These are phyloP conservation scores for Beta lomatogona DNA, from an alignment of 179 eudicot species.

Conservation along the genomic window DNA sequence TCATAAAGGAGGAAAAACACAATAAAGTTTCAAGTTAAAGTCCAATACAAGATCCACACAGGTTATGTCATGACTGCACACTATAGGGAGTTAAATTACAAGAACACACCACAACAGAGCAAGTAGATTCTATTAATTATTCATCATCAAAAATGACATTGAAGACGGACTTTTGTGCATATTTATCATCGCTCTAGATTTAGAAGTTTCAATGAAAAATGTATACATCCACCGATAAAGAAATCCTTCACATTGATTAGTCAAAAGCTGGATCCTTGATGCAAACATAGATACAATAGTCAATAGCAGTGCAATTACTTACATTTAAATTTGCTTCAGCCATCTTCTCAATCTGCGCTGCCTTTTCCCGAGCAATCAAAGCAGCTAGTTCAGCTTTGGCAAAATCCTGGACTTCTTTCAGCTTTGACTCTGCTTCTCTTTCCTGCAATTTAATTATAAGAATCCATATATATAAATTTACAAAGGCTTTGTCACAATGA, in stretches of 20 bases:
- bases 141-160: not conserved
- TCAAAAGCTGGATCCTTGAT: not conserved
- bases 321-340: slow-evolving; percentile 93
- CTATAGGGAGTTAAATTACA: not conserved
- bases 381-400: slow-evolving; percentile 90
- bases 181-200: not conserved
- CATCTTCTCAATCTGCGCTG: slow-evolving; percentile 89
- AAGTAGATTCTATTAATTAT: not conserved
- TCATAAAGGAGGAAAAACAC: not conserved
- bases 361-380: slow-evolving; percentile 87
- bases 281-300: slow-evolving; percentile 4
- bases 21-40: not conserved
- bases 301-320: slow-evolving; percentile 25
- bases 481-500: slow-evolving; percentile 10
- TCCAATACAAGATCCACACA: not conserved
- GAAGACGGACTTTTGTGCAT: not conserved
- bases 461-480: slow-evolving; percentile 9
- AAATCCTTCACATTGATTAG: not conserved
- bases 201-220: not conserved
- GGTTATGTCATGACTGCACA: not conserved
- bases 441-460: slow-evolving; percentile 50
- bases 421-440: slow-evolving; percentile 56
- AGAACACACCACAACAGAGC: slow-evolving; percentile 2
- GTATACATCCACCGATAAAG: not conserved
- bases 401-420: slow-evolving; percentile 66